Evolutionary conservation across 495 filamentous ascomycete genomes (phyloP), one percentile per base, ranked within the genome.

Genomic region (Arthonia radiata): DNA sequence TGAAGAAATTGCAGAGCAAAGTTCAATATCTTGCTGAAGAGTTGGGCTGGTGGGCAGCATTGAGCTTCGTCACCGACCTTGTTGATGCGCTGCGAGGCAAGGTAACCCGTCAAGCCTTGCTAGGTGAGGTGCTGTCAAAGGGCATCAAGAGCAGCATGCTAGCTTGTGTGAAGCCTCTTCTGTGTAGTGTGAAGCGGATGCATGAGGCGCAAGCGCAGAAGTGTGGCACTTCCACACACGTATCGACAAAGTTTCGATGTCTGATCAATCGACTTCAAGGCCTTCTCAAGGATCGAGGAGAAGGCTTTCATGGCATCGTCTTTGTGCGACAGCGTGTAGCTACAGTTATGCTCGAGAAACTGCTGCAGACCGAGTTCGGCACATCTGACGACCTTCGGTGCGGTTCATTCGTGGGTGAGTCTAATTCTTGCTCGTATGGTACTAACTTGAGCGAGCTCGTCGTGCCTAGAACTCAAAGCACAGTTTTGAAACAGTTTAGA

Each of bases 251-350:
- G 34, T 37, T 65, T 4, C 32, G 46, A 18, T 40, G 36, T 1
- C 42, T 89, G 17, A 38, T 82, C 6, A 32, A 54, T 0, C 52
- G 63, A n/a, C n/a, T n/a, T n/a, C n/a, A n/a, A n/a, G n/a, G n/a
- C 14, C 48, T 82, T 5, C 42, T 49, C 0, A 37, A 37, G 5
- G 47, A 53, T 17, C 36, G 59, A 3, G 30, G 35, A 1, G 45
- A 50, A 6, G 47, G 50, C 0, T 65, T 72, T 13, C 59, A 65
- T 0, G 74, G 76, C 0, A 59, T 97, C 5, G 49, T 93, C 1
- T 97, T 97, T 36, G 78, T 68, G 5, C 52, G 67, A 28, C 69
- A 82, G 37, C 43, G 80, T 26, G 68, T 65, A 4, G 69, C 64
- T 1, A 77, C 75, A 11, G 54, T 57, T 4, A 60, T 79, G 4